Percentiles rank a stretch among this genome's conserved stretches.
phyloP scores from a whole-genome alignment of 73 alveolate genomes.

The Tetrahymena elliotti region DNA sequence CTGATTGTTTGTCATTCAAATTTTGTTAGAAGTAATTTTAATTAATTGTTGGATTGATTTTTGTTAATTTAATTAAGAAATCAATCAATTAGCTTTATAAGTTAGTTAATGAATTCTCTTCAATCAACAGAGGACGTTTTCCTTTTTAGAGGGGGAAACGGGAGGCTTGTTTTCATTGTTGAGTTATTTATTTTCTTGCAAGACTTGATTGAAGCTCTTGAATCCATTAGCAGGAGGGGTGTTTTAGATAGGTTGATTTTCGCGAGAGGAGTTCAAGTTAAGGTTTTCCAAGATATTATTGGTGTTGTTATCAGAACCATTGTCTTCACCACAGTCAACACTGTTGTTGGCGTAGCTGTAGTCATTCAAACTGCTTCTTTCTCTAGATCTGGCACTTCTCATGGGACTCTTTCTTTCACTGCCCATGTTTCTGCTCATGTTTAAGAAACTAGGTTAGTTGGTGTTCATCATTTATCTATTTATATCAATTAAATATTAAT shows the following conservation, averaged over 20 bases:
- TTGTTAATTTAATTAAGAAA: background rate
- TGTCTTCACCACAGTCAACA: background rate
- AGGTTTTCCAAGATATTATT: background rate
- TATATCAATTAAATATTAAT: background rate
- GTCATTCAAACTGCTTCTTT: background rate
- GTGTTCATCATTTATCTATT: background rate
- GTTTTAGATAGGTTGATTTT: background rate
- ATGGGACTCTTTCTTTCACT: background rate
- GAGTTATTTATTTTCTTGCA: background rate
- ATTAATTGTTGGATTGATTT: background rate
- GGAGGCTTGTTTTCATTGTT: background rate
- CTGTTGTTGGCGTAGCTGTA: background rate
- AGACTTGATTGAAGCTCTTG: background rate
- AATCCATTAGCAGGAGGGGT: background rate
- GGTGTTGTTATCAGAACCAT: background rate
- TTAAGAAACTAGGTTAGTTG: background rate
- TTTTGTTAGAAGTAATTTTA: background rate
- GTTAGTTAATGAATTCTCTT: background rate
- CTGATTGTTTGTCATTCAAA: background rate
- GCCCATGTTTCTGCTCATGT: slow-evolving; percentile 1
- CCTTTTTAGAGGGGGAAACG: background rate
- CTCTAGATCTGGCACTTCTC: background rate
- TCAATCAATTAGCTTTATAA: background rate
- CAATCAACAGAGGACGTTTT: background rate
- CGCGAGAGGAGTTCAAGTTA: background rate